Base-by-base conservation (phyloP, 768 basidiomycete species). In the Guyanaporus albipodus region DNA sequence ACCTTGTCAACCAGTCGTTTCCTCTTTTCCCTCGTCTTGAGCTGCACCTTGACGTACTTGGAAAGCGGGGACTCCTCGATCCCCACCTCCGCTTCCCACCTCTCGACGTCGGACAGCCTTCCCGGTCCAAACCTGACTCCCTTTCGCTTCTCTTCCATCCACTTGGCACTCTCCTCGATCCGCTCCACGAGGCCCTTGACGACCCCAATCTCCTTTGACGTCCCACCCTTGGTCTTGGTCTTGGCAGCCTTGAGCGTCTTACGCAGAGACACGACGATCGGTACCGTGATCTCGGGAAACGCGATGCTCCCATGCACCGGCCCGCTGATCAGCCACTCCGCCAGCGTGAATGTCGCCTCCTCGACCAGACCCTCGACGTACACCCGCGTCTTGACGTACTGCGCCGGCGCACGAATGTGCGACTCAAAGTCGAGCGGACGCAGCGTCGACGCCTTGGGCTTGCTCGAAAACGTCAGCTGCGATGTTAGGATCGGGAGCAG, bases 281-380 rank as follows among this genome's bases (percentile, higher is more conserved):
- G 93, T 11, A 97, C 79, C 12, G 82, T 74, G 32, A 95, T 76
- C 68, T 99, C 96, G 2, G 96, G 95, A 75, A 96, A 98, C 1
- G 91, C 91, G 49, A 97, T 83, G 64, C 86, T 89, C 1, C 82
- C 86, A 39, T 90, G 86, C 1, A 94, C 82, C 0, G 79, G 70
- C 8, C 68, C 55, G 26, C 80, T 83, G 24, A 82, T 75, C 43
- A 92, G 79, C 82, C 88, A 92, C 58, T 93, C 91, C 2, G 83
- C 83, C 19, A 95, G 73, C 22, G 91, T 67, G 67, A 80, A 95
- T 6, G 76, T 64, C 14, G 85, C 70, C 66, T 98, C 96, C 43
- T 98, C 94, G 3, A 82, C 74, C 32, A 96, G 67, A 1, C 80
- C 83, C 58, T 96, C 94, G 38, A 76, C 72, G 64, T 92, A 92